phyloP scores from a whole-genome alignment of 2,329 filamentous ascomycete genomes.

The Beauveria caledonica region DNA sequence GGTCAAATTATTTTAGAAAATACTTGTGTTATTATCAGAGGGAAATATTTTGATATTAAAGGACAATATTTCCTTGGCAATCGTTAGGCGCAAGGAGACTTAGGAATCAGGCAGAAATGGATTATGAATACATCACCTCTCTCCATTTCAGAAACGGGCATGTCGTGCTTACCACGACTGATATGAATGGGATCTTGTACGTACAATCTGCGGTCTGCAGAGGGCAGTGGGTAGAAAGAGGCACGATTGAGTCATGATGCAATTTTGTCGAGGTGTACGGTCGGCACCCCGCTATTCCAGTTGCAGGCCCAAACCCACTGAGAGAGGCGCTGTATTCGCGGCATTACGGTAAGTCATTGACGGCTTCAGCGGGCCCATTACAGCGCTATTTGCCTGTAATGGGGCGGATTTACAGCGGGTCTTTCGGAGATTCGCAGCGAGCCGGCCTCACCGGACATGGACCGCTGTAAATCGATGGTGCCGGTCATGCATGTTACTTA shows the following conservation, averaged over 20 bases:
- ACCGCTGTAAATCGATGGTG: neutral
- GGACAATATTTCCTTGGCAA: neutral
- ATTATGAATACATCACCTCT: constrained; percentile 6
- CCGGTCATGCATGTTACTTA: neutral
- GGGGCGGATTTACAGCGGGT: neutral
- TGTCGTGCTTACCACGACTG: neutral
- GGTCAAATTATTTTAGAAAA: neutral
- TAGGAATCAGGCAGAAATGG: neutral
- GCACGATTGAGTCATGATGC: neutral
- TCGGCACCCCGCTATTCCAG: neutral
- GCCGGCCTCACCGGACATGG: neutral
- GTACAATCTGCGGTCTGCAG: neutral
- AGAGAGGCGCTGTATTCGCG: neutral
- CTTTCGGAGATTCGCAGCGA: neutral
- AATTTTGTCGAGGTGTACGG: neutral
- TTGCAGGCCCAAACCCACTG: neutral
- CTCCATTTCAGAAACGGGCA: neutral
- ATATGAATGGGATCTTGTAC: neutral
- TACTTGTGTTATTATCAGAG: constrained; percentile 7
- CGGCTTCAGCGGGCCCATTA: neutral
- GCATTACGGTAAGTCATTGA: neutral
- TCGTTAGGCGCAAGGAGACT: neutral
- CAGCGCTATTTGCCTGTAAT: neutral
- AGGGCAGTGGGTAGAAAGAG: neutral
- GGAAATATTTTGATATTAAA: neutral